phyloP scores from a whole-genome alignment of 2,329 filamentous ascomycete genomes.

The Hortaea sp. region DNA sequence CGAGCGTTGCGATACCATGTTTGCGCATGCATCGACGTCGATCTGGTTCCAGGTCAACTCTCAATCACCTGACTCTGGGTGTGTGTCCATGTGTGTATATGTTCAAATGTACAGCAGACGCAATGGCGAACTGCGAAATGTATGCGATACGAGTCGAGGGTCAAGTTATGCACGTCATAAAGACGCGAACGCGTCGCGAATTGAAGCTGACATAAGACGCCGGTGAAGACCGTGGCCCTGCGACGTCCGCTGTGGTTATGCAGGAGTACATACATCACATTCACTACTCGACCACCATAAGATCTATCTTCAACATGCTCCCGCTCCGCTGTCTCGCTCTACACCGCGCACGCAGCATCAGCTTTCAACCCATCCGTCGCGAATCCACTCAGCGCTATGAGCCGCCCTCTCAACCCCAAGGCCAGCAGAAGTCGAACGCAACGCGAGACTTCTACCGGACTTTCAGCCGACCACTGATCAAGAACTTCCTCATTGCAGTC shows the following conservation, averaged over 20 bases:
- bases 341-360: neutral
- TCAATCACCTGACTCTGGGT: too few species aligned
- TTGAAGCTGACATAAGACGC: too few species aligned
- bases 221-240: too few species aligned
- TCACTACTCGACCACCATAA: neutral
- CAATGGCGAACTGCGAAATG: too few species aligned
- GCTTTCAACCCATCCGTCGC: neutral
- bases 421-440: constrained; percentile 10
- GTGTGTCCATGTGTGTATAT: too few species aligned
- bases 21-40: too few species aligned
- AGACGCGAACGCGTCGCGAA: too few species aligned
- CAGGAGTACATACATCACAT: neutral
- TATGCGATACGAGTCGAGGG: too few species aligned
- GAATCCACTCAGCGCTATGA: neutral
- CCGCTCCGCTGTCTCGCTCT: neutral
- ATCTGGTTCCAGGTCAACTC: too few species aligned
- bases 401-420: neutral
- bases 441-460: constrained; percentile 58
- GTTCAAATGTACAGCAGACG: too few species aligned
- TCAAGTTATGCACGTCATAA: too few species aligned
- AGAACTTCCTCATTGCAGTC: constrained; percentile 63
- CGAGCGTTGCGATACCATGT: constrained; percentile 3
- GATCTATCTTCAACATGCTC: neutral
- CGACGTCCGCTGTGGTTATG: too few species aligned
- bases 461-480: constrained; percentile 62